phyloP scores from a whole-genome alignment of 495 filamentous ascomycete species.

The Lepidopterella palustris region DNA sequence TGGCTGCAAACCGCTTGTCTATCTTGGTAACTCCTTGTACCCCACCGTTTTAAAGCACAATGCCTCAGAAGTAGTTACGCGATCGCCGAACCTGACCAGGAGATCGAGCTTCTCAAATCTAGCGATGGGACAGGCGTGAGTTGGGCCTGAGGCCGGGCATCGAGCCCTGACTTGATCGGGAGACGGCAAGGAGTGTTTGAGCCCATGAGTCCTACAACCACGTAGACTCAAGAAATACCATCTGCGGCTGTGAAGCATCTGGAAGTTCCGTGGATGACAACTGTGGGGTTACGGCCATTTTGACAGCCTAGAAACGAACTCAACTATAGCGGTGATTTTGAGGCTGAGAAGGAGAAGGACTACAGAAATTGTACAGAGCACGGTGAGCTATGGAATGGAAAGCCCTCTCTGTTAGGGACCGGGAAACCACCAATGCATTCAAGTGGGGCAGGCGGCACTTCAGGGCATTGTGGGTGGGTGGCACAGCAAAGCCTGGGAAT shows the following conservation, averaged over 20 bases:
- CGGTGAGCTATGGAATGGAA: no score
- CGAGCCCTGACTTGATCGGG: neutral
- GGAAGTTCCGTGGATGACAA: neutral
- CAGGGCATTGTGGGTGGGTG: no score
- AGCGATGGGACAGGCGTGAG: neutral
- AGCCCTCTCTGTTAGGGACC: no score
- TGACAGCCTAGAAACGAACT: no score
- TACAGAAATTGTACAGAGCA: no score
- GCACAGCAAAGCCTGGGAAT: no score
- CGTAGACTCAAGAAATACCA: neutral
- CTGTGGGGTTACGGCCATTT: conserved; percentile 4
- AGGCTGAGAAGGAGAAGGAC: no score
- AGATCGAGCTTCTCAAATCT: conserved; percentile 39
- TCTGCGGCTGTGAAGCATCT: neutral
- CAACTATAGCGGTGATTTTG: no score
- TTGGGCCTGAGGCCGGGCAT: neutral
- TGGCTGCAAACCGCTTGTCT: conserved; percentile 37
- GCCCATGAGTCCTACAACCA: neutral
- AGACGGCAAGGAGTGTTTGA: neutral
- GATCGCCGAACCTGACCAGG: conserved; percentile 44
- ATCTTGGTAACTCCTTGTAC: conserved; percentile 38
- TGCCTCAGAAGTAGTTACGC: conserved; percentile 36
- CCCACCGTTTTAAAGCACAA: conserved; percentile 37
- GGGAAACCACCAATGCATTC: no score
- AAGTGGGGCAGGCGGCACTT: no score